These are phyloP conservation scores for Leccinum fallax DNA, from an alignment of 1,284 basidiomycete species.

Conservation along the genomic window DNA sequence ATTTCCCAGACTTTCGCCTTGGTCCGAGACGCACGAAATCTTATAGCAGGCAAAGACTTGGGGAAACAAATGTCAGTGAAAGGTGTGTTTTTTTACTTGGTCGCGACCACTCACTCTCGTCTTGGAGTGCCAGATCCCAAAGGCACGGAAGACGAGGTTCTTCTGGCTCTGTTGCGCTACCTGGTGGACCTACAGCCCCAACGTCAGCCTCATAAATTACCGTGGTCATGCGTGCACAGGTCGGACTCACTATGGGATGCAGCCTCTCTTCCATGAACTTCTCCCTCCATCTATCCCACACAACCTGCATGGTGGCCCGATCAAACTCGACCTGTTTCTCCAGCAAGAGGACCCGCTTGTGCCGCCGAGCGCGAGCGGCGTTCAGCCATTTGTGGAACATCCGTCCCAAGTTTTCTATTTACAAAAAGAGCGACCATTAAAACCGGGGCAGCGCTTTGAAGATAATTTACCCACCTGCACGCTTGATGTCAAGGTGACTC, in stretches of 20 bases:
- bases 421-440: constrained; percentile 4
- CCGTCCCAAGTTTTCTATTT: constrained; percentile 62
- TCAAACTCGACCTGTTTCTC: constrained; percentile 66
- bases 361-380: constrained; percentile 55
- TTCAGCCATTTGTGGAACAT: constrained; percentile 73
- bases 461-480: constrained; percentile 54
- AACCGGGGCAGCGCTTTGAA: constrained; percentile 2
- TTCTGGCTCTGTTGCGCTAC: constrained; percentile 59
- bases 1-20: constrained; percentile 63
- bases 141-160: constrained; percentile 63
- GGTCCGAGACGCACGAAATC: constrained; percentile 61
- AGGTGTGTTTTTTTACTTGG: constrained; percentile 5
- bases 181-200: constrained; percentile 54
- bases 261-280: constrained; percentile 63
- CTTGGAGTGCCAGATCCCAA: constrained; percentile 71
- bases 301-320: constrained; percentile 47
- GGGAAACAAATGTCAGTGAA: constrained; percentile 16
- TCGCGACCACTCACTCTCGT: constrained; percentile 55
- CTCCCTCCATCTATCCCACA: constrained; percentile 80
- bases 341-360: constrained; percentile 57
- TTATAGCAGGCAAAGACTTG: constrained; percentile 75
- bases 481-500: constrained; percentile 75
- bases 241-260: constrained; percentile 57
- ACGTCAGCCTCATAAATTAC: constrained; percentile 10
- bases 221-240: background rate